Evolutionary conservation across 2,329 filamentous ascomycete species (phyloP), one percentile per base, ranked within the genome.

Genomic region (Aspergillus japonicus): DNA sequence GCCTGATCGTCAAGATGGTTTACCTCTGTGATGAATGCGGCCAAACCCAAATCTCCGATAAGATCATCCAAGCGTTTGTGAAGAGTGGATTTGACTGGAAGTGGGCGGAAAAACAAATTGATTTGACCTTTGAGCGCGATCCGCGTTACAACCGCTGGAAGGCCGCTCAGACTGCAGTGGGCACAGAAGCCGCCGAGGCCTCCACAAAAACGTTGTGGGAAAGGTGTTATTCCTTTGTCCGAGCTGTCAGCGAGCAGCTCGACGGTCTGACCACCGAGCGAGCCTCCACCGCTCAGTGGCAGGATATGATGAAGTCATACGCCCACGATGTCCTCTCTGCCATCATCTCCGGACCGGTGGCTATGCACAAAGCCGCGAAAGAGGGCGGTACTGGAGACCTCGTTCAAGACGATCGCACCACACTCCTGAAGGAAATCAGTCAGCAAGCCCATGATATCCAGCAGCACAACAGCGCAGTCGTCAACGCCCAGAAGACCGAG

Each of bases 1-100:
- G 75, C 23, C 57, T 79, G 39, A 67, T 78, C 23, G 62, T 74
- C 1, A 68, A 73, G 39, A 78, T 78, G 76, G 70, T 76, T 6
- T 67, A 73, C 24, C 68, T 78, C 4, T 77, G 76, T 57, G 73
- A 76, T 62, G 63, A 66, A 14, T 78, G 75, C 51, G 59, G 64
- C 23, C 68, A 68, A 57, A 60, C 68, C 35, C 62, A 73, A 6
- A 59, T 75, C 5, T 69, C 74, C 3, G 60, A 70, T 24, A 65
- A 60, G 19, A 66, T 79, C 23, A 73, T 78, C 8, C 57, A 62
- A n/a, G 71, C 73, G 21, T 75, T 76, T 5, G 65, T 77, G 5
- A 63, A 69, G 21, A 73, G 72, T 57, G 75, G 76, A 4, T 73
- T 79, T 50, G 64, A 73, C 42, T 71, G 70, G 56, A 58, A 51